Conservation (phyloP, 345 rosid genomes). For the Clausena lansium region DNA sequence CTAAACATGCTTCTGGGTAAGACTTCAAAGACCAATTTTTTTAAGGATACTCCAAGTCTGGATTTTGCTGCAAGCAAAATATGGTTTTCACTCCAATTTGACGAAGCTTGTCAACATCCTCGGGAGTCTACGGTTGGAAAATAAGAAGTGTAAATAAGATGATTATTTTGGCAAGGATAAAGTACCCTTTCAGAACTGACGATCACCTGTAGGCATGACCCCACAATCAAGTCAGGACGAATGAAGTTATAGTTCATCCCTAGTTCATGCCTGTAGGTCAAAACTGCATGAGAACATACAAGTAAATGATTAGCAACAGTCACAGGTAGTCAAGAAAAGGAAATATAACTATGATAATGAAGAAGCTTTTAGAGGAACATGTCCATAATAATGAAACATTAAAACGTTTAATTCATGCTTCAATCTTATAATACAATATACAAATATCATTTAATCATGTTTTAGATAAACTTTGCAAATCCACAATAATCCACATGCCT, state of each 20-base stretch:
- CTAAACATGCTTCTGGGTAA: slow-evolving; percentile 4
- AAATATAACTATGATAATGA: neutral
- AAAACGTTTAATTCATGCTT: neutral
- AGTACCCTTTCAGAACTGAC: slow-evolving; percentile 8
- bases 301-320: slow-evolving; percentile 21
- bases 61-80: slow-evolving; percentile 89
- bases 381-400: neutral
- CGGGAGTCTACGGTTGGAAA: slow-evolving; percentile 53
- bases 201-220: slow-evolving; percentile 90
- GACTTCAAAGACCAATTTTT: slow-evolving; percentile 12
- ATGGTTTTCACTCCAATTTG: slow-evolving; percentile 84
- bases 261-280: slow-evolving; percentile 88
- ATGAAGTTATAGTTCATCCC: slow-evolving; percentile 93
- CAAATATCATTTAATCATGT: neutral
- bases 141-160: slow-evolving; percentile 8
- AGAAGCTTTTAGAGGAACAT: neutral
- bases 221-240: slow-evolving; percentile 86
- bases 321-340: neutral
- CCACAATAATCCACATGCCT: neutral
- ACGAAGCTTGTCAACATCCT: slow-evolving; percentile 85
- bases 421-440: neutral
- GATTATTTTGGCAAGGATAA: neutral
- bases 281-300: slow-evolving; percentile 52
- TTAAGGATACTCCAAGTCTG: slow-evolving; percentile 91
- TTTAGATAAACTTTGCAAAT: neutral